Evolutionary conservation across 2,329 filamentous ascomycete genomes (phyloP), one percentile per base, ranked within the genome.

Genomic region (Rhytidhysteron rufulum): DNA sequence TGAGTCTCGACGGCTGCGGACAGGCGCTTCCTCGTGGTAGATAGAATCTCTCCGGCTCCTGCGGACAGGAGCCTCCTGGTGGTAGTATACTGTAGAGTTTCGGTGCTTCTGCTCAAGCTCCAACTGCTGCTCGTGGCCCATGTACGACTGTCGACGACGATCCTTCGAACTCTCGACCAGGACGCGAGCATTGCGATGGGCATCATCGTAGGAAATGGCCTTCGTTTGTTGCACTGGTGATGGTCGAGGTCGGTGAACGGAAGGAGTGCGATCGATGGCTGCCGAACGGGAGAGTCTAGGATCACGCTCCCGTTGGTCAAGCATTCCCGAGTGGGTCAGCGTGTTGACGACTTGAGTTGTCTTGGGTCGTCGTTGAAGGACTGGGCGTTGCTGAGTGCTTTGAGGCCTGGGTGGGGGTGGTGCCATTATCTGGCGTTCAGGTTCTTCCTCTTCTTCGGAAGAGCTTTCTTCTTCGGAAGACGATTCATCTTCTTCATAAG

Each of bases 201-300:
- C 53, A 19, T 55, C 50, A 30, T 56, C 59, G 11, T 53, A 50
- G 9, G 60, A 61, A 20, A 54, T 57, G 3, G 58, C 50, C 36
- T 64, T 62, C 15, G 60, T 61, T 3, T 55, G 42, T 19, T 57
- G 64, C 3, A 58, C 51, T 17, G 65, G 45, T 4, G 63, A 55
- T 7, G 65, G 65, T 27, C 62, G 60, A 34, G 65, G 65, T 27
- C 62, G 60, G 33, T 55, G 58, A 29, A 43, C 33, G 16, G 43
- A 43, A 17, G 34, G 29, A 5, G 34, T 15, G 20, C 34, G 34
- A 15, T 22, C 20, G 19, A 36, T 8, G 21, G 34, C 24, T 11
- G 34, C 15, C 2, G 34, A 7, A 20, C 34, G 34, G 19, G 19
- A 36, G 34, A n/a, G 18, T 10, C 31, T 30, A 10, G 15, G 16